Evolutionary conservation across 2,329 filamentous ascomycete genomes (phyloP).

Genomic region (Xylaria sp.): DNA sequence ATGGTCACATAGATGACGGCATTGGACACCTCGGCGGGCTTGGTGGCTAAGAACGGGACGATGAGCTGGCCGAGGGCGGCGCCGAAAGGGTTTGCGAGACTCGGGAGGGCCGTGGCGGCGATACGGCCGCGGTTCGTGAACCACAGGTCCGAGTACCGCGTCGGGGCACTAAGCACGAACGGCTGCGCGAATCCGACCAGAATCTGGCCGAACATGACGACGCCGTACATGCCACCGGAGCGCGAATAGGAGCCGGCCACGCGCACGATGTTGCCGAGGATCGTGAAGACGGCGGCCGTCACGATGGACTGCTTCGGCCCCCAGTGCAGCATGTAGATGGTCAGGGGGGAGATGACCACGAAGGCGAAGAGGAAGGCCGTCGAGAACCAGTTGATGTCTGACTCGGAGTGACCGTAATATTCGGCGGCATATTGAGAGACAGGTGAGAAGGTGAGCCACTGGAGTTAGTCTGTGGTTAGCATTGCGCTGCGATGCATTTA

Average conservation of each 20-base stretch:
- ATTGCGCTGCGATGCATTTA: background rate
- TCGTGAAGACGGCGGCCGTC: slow-evolving; percentile 75
- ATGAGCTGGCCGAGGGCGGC: slow-evolving; percentile 90
- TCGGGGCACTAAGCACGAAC: slow-evolving; percentile 89
- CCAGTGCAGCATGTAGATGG: slow-evolving; percentile 81
- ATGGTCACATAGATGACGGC: slow-evolving; percentile 89
- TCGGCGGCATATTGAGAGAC: slow-evolving; percentile 77
- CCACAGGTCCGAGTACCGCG: slow-evolving; percentile 93
- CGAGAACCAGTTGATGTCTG: slow-evolving; percentile 90
- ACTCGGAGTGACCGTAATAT: slow-evolving; percentile 81
- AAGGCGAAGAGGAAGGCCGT: slow-evolving; percentile 91
- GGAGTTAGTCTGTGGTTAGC: slow-evolving; percentile 23
- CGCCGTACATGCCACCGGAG: slow-evolving; percentile 73
- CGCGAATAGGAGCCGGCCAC: slow-evolving; percentile 73
- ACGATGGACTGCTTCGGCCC: slow-evolving; percentile 85
- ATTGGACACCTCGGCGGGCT: slow-evolving; percentile 73
- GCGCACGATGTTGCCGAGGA: slow-evolving; percentile 91
- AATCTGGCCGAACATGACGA: slow-evolving; percentile 92
- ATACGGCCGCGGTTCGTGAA: slow-evolving; percentile 87
- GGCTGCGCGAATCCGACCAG: slow-evolving; percentile 90
- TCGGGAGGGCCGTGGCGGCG: slow-evolving; percentile 85
- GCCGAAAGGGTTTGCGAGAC: slow-evolving; percentile 88
- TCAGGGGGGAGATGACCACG: slow-evolving; percentile 74
- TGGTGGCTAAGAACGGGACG: slow-evolving; percentile 78
- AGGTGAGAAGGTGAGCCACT: slow-evolving; percentile 94